A percentile compares a stretch with the other conserved stretches of the same genome.
These are phyloP conservation scores for Collybia mongolica DNA, from an alignment of 768 basidiomycete genomes.

Conservation along the genomic window DNA sequence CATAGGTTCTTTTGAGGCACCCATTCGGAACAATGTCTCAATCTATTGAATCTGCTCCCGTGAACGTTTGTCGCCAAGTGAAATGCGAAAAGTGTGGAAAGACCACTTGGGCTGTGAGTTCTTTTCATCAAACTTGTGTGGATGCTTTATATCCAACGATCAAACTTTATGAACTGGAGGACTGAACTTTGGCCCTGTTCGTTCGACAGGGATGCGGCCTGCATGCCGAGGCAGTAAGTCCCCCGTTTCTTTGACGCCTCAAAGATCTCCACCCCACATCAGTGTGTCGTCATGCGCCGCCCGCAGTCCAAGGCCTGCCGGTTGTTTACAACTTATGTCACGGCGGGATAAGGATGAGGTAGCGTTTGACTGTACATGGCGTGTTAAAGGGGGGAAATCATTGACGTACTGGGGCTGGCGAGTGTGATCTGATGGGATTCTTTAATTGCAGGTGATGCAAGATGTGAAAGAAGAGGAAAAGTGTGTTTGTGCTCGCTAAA, in stretches of 20 bases:
- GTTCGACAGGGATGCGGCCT: slow-evolving; percentile 62
- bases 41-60: slow-evolving; percentile 26
- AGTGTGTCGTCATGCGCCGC: slow-evolving; percentile 2
- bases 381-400: not conserved
- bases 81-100: slow-evolving; percentile 64
- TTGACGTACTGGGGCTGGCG: not conserved
- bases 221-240: slow-evolving; percentile 63
- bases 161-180: not conserved
- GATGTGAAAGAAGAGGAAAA: slow-evolving; percentile 45
- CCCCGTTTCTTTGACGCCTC: slow-evolving; percentile 3
- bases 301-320: not conserved
- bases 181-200: not conserved
- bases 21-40: slow-evolving; percentile 4
- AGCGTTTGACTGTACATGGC: not conserved
- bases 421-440: slow-evolving; percentile 9
- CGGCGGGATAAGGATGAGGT: slow-evolving; percentile 7
- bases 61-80: slow-evolving; percentile 54
- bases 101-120: slow-evolving; percentile 67
- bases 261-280: slow-evolving; percentile 9
- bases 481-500: slow-evolving; percentile 36
- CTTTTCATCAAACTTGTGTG: too few relatives aligned
- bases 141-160: too few relatives aligned
- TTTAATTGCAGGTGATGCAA: slow-evolving; percentile 40
- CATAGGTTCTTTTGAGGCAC: not conserved
- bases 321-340: slow-evolving; percentile 1